phyloP scores from a whole-genome alignment of 192 early-diverging fungal genomes.

The Fimicolochytrium jonesii region DNA sequence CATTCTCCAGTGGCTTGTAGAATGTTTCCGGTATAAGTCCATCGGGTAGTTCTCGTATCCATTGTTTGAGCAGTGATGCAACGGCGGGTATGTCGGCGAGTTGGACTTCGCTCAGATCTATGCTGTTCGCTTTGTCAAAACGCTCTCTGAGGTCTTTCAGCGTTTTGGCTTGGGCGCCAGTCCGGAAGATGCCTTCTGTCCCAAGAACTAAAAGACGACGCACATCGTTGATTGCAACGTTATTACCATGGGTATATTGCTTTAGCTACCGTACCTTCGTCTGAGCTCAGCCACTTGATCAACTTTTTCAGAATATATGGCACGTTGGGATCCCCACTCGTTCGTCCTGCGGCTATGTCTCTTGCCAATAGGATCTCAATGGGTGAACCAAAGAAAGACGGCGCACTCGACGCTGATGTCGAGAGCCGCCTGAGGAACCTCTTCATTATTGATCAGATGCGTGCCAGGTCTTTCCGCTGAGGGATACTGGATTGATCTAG shows the following conservation, averaged over 20 bases:
- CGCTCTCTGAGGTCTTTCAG: conserved; percentile 32
- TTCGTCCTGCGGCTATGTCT: neutral
- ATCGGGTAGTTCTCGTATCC: conserved; percentile 40
- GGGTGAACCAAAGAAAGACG: conserved; percentile 6
- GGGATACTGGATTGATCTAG: too few species aligned
- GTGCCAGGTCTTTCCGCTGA: too few species aligned
- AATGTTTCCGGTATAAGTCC: conserved; percentile 35
- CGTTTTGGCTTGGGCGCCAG: conserved; percentile 29
- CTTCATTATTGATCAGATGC: conserved; percentile 27
- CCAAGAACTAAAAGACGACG: conserved; percentile 25
- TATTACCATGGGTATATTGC: neutral
- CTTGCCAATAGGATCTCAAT: conserved; percentile 4
- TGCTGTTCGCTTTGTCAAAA: conserved; percentile 28
- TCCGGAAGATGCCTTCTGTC: conserved; percentile 41
- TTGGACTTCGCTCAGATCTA: conserved; percentile 24
- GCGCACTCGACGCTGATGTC: conserved; percentile 3
- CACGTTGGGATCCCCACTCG: conserved; percentile 12
- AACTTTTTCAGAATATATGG: conserved; percentile 35
- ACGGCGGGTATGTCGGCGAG: conserved; percentile 29
- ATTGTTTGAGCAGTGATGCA: conserved; percentile 40
- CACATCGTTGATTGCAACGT: neutral
- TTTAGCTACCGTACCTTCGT: conserved; percentile 14
- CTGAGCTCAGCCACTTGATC: conserved; percentile 29
- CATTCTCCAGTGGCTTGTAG: conserved; percentile 21
- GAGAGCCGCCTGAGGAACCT: conserved; percentile 31